A percentile compares a stretch with the other conserved stretches of the same genome.
Conservation (phyloP, 257 asterid genomes). For the Marsdenia floribunda region DNA sequence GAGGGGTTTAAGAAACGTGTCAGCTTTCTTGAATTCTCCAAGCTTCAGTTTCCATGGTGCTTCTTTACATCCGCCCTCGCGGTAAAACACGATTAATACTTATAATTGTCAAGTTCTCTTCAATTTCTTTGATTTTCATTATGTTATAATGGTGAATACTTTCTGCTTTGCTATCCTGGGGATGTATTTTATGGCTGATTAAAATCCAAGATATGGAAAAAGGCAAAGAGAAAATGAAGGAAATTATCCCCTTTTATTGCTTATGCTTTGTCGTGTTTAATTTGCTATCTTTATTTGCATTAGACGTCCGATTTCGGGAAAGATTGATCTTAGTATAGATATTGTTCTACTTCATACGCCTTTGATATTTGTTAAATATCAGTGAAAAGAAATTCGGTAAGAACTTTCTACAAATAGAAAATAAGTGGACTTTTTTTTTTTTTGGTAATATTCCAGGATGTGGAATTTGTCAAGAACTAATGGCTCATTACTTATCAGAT, state of each 20-base stretch:
- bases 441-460: background rate
- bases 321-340: background rate
- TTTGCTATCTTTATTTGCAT: background rate
- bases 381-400: background rate
- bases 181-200: background rate
- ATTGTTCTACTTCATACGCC: background rate
- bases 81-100: slow-evolving; percentile 30
- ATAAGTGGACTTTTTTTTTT: no score
- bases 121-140: background rate
- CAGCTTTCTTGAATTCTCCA: slow-evolving; percentile 27
- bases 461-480: background rate
- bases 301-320: background rate
- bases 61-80: slow-evolving; percentile 28
- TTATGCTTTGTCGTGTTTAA: background rate
- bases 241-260: background rate
- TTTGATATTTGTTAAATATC: background rate
- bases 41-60: slow-evolving; percentile 18
- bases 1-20: slow-evolving; percentile 25
- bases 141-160: background rate
- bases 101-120: background rate
- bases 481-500: background rate
- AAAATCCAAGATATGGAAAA: background rate
- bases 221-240: background rate
- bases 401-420: background rate
- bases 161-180: background rate